Evolutionary conservation across 1,284 basidiomycete species (phyloP).

Genomic region (Tilletiopsis washingtonensis): DNA sequence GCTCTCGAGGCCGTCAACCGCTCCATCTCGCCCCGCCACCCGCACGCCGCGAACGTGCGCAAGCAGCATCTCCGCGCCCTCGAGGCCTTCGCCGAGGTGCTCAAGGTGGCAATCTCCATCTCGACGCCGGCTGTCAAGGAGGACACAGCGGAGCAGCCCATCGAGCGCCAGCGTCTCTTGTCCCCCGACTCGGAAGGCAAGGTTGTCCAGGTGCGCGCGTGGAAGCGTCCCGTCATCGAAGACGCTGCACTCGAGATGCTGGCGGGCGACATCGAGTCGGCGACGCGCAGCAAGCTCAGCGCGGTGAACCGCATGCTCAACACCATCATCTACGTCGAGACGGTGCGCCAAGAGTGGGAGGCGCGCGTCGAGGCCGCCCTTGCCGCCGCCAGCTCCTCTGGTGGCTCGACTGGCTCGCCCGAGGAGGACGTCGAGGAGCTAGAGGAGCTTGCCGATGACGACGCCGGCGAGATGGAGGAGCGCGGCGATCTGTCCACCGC

Average conservation of each 20-base stretch:
- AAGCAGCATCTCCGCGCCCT: conserved; percentile 58
- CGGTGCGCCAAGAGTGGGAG: conserved; percentile 95
- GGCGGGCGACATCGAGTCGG: conserved; percentile 73
- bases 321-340: conserved; percentile 93
- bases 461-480: conserved; percentile 2
- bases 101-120: conserved; percentile 71
- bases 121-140: conserved; percentile 83
- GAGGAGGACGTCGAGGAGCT: conserved; percentile 36
- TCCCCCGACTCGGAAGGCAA: conserved; percentile 52
- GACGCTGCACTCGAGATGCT: conserved; percentile 76
- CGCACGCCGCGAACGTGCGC: conserved; percentile 24
- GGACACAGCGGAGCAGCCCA: conserved; percentile 64
- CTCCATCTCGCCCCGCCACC: conserved; percentile 27
- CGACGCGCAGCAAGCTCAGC: conserved; percentile 87
- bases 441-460: conserved; percentile 48
- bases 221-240: conserved; percentile 45
- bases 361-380: conserved; percentile 67
- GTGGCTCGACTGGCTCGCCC: conserved; percentile 12
- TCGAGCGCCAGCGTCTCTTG: conserved; percentile 82
- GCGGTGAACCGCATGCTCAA: conserved; percentile 94
- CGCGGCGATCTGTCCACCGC: conserved; percentile 20
- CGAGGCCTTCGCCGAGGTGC: conserved; percentile 74
- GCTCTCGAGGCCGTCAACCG: conserved; percentile 39
- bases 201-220: conserved; percentile 31
- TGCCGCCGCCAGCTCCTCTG: conserved; percentile 49